Conservation (phyloP, 2,329 filamentous ascomycete species). For the Talaromyces sp. region DNA sequence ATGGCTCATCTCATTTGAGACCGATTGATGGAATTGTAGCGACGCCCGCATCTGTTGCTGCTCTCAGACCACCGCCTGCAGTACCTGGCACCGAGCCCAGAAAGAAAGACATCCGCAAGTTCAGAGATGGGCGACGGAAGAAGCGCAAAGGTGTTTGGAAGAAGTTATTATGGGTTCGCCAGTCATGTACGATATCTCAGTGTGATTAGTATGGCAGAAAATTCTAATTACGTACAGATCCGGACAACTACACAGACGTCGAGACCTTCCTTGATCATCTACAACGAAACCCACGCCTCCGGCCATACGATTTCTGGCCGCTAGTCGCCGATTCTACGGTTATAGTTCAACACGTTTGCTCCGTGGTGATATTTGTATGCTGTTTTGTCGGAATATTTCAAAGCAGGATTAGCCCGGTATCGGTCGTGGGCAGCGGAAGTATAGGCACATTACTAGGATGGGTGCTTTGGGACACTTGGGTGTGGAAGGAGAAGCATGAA, state of each 20-base stretch:
- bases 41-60: slow-evolving; percentile 39
- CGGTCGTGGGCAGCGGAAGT: slow-evolving; percentile 81
- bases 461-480: slow-evolving; percentile 89
- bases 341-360: slow-evolving; percentile 94
- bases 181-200: slow-evolving; percentile 64
- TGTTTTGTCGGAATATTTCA: slow-evolving; percentile 90
- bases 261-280: slow-evolving; percentile 94
- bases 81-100: slow-evolving; percentile 35
- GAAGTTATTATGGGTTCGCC: slow-evolving; percentile 97
- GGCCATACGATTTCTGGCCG: slow-evolving; percentile 98
- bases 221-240: slow-evolving; percentile 54
- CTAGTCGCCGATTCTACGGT: slow-evolving; percentile 92
- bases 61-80: slow-evolving; percentile 40
- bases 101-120: slow-evolving; percentile 46
- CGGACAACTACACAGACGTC: slow-evolving; percentile 98
- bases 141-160: slow-evolving; percentile 77
- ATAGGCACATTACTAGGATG: slow-evolving; percentile 80
- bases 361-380: slow-evolving; percentile 88
- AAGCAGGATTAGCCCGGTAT: slow-evolving; percentile 82
- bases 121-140: slow-evolving; percentile 61
- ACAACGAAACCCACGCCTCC: slow-evolving; percentile 86
- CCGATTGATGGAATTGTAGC: slow-evolving; percentile 40
- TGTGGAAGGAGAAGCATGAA: slow-evolving; percentile 64
- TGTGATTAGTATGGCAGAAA: not conserved
- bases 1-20: slow-evolving; percentile 36